Evolutionary conservation across 805 yeast genomes (phyloP), one percentile per base, ranked within the genome.

Genomic region (Schwanniomyces occidentalis): DNA sequence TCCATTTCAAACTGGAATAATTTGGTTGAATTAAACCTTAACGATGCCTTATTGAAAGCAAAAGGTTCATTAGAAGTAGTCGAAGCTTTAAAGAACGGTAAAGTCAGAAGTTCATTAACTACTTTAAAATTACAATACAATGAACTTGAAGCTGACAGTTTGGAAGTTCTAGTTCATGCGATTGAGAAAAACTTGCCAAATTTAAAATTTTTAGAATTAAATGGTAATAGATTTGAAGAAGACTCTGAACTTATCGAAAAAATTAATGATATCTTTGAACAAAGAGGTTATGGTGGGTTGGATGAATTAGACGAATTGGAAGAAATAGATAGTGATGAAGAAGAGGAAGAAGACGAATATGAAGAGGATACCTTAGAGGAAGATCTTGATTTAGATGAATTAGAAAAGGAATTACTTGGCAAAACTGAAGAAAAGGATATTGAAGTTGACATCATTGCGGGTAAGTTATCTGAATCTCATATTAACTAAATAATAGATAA

Each of bases 231-330:
- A 56, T 84, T 93, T 51, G 86, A 86, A 32, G 98, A 93, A 59
- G 98, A 91, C 45, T 79, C 86, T 26, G 84, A 79, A 40, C 67
- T 73, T 14, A 60, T 93, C 37, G 85, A 78, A 35, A 61, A 65
- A 34, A 76, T 91, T 44, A 71, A 60, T 30, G 76, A 69, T 14
- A 58, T 80, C 12, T 88, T 91, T 48, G 85, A 76, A 37, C 75
- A 71, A 24, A 78, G 88, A 52, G 93, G 90, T 0, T 61, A 67
- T 38, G 96, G 95, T 42, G 91, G 84, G 57, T 67, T 93, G 21
- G 96, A 91, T 51, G 99, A 93, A 56, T 72, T 93, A 32, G 98
- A 91, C 50, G 99, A 93, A 49, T 76, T 93, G 65, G 99, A 91
- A 67, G 96, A 88, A 59, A 68, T 75, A 22, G 79, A 79, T 44